Evolutionary conservation across 2,329 filamentous ascomycete species (phyloP).

Genomic region (Fusarium coicis): DNA sequence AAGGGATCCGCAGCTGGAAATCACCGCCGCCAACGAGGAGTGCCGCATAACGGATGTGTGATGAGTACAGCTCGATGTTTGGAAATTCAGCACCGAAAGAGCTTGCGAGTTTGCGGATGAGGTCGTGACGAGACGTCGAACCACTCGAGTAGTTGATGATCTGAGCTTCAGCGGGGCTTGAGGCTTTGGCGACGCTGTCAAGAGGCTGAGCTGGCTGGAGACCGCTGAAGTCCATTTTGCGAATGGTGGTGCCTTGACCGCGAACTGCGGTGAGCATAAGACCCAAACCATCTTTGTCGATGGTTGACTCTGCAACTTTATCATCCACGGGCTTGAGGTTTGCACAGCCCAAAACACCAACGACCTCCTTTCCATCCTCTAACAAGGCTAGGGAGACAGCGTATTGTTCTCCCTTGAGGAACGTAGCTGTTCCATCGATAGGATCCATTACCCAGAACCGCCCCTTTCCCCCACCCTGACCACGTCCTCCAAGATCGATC

Average conservation of each 20-base stretch:
- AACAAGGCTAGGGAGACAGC: constrained; percentile 69
- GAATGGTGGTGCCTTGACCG: constrained; percentile 47
- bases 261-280: constrained; percentile 50
- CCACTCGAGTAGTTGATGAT: constrained; percentile 50
- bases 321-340: constrained; percentile 60
- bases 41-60: constrained; percentile 53
- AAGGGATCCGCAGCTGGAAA: constrained; percentile 49
- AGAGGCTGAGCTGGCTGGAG: constrained; percentile 38
- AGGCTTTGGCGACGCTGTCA: constrained; percentile 30
- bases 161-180: constrained; percentile 40
- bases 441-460: constrained; percentile 72
- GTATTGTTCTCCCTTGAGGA: constrained; percentile 70
- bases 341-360: constrained; percentile 71
- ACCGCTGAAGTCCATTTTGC: constrained; percentile 37
- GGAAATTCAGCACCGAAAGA: constrained; percentile 49
- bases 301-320: constrained; percentile 48
- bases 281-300: constrained; percentile 50
- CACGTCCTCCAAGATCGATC: constrained; percentile 67
- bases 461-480: constrained; percentile 49
- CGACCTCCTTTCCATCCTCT: constrained; percentile 64
- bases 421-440: constrained; percentile 72
- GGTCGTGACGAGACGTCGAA: constrained; percentile 46
- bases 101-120: constrained; percentile 45
- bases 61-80: constrained; percentile 54
- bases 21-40: constrained; percentile 52